These are phyloP conservation scores for Strobilomyces echinocephalus DNA, from an alignment of 768 basidiomycete genomes.

Conservation along the genomic window DNA sequence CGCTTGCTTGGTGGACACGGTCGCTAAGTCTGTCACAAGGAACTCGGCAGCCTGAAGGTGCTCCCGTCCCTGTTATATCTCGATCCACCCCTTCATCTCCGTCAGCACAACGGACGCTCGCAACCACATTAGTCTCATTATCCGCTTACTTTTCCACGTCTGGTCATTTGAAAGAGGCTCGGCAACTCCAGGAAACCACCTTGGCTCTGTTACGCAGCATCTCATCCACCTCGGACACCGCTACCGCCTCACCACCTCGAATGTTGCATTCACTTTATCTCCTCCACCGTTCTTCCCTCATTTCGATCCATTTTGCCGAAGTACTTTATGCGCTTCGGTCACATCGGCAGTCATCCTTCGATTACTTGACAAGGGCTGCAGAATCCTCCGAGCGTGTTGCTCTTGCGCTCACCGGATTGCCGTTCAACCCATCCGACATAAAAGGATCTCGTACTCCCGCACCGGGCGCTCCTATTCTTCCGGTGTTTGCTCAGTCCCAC, in stretches of 20 bases:
- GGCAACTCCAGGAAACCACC: conserved; percentile 49
- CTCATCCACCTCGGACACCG: conserved; percentile 40
- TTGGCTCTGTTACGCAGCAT: conserved; percentile 54
- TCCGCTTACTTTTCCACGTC: conserved; percentile 66
- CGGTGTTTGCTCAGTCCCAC: conserved; percentile 42
- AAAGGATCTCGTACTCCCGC: conserved; percentile 37
- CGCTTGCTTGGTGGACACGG: conserved; percentile 65
- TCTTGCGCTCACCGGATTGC: conserved; percentile 43
- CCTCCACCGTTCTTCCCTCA: conserved; percentile 67
- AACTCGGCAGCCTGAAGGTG: conserved; percentile 18
- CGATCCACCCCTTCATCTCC: conserved; percentile 49
- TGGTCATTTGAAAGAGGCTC: conserved; percentile 52
- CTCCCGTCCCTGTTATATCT: conserved; percentile 31
- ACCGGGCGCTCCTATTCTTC: conserved; percentile 38
- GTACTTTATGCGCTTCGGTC: conserved; percentile 51
- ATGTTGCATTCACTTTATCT: conserved; percentile 61
- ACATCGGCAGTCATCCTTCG: conserved; percentile 44
- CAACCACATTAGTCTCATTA: conserved; percentile 60
- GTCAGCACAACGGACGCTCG: conserved; percentile 56
- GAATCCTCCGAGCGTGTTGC: conserved; percentile 66
- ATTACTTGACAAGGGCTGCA: conserved; percentile 57
- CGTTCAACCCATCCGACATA: conserved; percentile 32
- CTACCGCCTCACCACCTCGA: conserved; percentile 49
- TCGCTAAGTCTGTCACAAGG: conserved; percentile 46
- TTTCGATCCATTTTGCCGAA: conserved; percentile 71